Evolutionary conservation across 2,329 filamentous ascomycete genomes (phyloP), one percentile per base, ranked within the genome.

Genomic region (Grosmannia serpens): DNA sequence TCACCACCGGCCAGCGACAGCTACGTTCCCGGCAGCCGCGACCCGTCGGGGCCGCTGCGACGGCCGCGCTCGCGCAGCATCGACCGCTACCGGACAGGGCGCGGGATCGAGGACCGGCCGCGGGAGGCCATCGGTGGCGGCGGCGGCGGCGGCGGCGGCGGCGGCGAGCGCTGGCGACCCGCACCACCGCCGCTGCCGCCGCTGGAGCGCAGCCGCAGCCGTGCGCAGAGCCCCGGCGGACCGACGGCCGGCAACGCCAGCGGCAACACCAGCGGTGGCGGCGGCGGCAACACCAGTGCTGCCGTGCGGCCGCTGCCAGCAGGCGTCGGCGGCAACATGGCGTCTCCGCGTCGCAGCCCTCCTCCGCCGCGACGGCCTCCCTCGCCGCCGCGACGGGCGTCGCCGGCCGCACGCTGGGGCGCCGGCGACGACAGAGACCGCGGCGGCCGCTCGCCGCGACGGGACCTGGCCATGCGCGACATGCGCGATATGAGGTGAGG

Each of bases 41-140:
- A 70, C 29, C 71, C 73, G 22, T 11, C 55, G 27, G 33, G 29
- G 5, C 51, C 50, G 20, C 26, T 8, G 17, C 70, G 73, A 31
- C 73, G 73, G 26, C 50, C 58, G 22, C 71, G 74, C 27, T 75
- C 74, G 15, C 70, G 74, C 22, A 75, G 74, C 61, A 65, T 63
- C 35, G 73, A 74, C 61, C 70, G 73, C n/a, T 74, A 71, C 59
- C 67, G 72, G 44, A 59, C 60, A 11, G 67, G 71, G 24, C 65
- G 68, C 20, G 69, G 68, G 6, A 64, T 71, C 61, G 71, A 72
- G 69, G 50, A 33, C 27, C 27, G 50, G 27, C 27, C 27, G 17
- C 20, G 50, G 1, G 50, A 22, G 7, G 27, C 22, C 22, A 49
- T 4, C 27, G 17, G 24, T n/a, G 50, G 50, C 2, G 17, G 17